phyloP scores from a whole-genome alignment of 2,329 filamentous ascomycete genomes.

The Fusarium sterilihyphosum region DNA sequence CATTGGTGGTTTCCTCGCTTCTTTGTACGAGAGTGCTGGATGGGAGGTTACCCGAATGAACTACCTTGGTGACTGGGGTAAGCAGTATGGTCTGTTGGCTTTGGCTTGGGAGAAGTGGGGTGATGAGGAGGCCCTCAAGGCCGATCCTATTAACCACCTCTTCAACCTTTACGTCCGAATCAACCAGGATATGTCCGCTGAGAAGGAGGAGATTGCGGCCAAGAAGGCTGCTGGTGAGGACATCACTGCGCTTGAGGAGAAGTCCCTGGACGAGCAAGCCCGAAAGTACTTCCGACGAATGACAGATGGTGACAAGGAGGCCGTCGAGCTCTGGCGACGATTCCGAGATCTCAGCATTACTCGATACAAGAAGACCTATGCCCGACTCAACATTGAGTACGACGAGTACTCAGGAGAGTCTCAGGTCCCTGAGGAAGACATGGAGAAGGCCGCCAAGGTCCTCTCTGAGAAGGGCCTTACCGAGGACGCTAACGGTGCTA shows the following conservation, averaged over 20 bases:
- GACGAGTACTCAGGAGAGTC: conserved; percentile 79
- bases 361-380: conserved; percentile 74
- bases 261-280: conserved; percentile 77
- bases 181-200: conserved; percentile 71
- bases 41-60: conserved; percentile 82
- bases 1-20: conserved; percentile 80
- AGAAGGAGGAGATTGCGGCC: conserved; percentile 72
- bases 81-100: conserved; percentile 55
- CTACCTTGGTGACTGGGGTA: conserved; percentile 48
- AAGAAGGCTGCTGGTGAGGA: conserved; percentile 65
- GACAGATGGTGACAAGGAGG: conserved; percentile 71
- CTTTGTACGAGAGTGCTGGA: conserved; percentile 74
- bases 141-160: conserved; percentile 83
- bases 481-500: conserved; percentile 76
- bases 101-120: conserved; percentile 81
- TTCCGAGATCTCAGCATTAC: conserved; percentile 75
- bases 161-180: conserved; percentile 86
- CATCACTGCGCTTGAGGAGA: conserved; percentile 58
- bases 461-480: conserved; percentile 73
- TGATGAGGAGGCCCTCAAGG: conserved; percentile 73
- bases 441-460: conserved; percentile 70
- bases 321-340: conserved; percentile 70
- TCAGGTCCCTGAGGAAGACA: conserved; percentile 72
- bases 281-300: conserved; percentile 77
- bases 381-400: conserved; percentile 75